These are phyloP conservation scores for Fusarium sp. DNA, from an alignment of 2,329 filamentous ascomycete species.

Conservation along the genomic window DNA sequence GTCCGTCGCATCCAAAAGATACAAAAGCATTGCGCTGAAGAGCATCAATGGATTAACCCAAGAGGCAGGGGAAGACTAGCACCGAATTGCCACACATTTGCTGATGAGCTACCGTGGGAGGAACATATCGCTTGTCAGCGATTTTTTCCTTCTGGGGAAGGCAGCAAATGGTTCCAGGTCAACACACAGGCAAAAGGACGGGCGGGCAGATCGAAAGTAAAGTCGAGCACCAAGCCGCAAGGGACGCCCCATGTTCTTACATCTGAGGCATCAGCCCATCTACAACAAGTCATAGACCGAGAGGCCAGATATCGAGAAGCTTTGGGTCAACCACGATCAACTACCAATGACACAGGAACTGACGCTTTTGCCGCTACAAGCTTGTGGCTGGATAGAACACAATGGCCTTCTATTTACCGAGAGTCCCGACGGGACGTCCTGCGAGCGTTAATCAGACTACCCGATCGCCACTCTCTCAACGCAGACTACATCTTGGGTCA, in stretches of 20 bases:
- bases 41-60: too few species aligned
- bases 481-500: not conserved
- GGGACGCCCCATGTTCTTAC: not conserved
- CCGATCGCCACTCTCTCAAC: not conserved
- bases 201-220: not conserved
- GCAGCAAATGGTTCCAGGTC: too few species aligned
- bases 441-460: not conserved
- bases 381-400: not conserved
- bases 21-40: not conserved
- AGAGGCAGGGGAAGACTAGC: too few species aligned
- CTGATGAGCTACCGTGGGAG: too few species aligned
- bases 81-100: too few species aligned
- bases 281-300: slow-evolving; percentile 2
- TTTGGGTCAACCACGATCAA: not conserved
- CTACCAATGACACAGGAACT: not conserved
- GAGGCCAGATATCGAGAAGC: not conserved
- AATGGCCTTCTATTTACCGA: slow-evolving; percentile 3
- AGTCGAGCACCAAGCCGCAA: not conserved
- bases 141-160: too few species aligned
- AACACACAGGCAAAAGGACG: not conserved
- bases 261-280: not conserved
- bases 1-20: not conserved
- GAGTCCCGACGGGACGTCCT: not conserved
- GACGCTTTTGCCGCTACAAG: not conserved
- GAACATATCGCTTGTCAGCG: too few species aligned